These are phyloP conservation scores for Elsinoe ampelina DNA, from an alignment of 2,329 filamentous ascomycete genomes.

Conservation along the genomic window DNA sequence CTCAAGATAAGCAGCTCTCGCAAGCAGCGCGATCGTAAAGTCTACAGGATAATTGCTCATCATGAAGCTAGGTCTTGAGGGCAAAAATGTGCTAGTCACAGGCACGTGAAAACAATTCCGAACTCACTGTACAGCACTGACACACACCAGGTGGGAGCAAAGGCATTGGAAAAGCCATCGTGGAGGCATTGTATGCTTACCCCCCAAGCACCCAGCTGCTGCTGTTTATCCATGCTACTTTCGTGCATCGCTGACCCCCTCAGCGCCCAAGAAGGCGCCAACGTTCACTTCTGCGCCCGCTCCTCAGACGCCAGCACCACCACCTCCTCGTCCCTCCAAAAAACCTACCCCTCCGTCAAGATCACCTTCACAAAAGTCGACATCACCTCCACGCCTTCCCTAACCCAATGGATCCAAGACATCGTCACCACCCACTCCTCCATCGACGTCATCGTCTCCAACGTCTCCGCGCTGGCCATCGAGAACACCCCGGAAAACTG, in stretches of 20 bases:
- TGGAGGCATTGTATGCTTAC: constrained; percentile 18
- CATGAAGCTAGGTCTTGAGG: constrained; percentile 20
- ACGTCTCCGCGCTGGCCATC: constrained; percentile 26
- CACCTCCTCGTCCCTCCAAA: constrained; percentile 17
- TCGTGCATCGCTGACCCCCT: too few relatives aligned
- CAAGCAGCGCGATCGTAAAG: too few relatives aligned
- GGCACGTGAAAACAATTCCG: not conserved
- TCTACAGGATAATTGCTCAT: too few relatives aligned
- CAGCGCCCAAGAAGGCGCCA: constrained; percentile 23
- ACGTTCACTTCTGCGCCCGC: constrained; percentile 26
- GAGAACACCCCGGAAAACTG: constrained; percentile 22
- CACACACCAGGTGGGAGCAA: constrained; percentile 24
- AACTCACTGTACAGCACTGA: not conserved
- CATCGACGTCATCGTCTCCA: constrained; percentile 26
- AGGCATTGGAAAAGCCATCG: constrained; percentile 25
- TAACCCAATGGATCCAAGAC: constrained; percentile 21
- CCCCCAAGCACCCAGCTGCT: constrained; percentile 16
- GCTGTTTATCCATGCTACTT: too few relatives aligned
- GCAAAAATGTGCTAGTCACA: constrained; percentile 8
- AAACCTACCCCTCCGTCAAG: constrained; percentile 18
- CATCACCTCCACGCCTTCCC: constrained; percentile 18
- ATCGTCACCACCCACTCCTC: constrained; percentile 17
- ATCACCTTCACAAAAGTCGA: constrained; percentile 22
- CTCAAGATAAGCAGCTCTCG: too few relatives aligned
- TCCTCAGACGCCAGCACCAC: constrained; percentile 19